Evolutionary conservation across 805 yeast species (phyloP).

Genomic region (Cyberlindnera subsufficiens): DNA sequence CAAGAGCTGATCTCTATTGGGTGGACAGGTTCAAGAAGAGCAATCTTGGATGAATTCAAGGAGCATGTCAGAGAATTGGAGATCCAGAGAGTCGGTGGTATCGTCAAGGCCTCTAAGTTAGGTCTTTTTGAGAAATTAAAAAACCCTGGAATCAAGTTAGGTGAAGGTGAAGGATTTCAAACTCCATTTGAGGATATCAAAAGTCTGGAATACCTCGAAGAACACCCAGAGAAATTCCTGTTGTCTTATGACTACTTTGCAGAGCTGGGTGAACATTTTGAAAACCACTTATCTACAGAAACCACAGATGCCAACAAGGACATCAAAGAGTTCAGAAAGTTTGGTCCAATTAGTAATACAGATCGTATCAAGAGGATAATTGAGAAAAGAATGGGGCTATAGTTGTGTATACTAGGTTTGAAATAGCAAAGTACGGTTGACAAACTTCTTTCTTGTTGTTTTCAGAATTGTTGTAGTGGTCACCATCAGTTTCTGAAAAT

Average conservation of each 20-base stretch:
- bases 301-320: conserved; percentile 32
- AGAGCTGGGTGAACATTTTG: conserved; percentile 43
- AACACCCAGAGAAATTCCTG: conserved; percentile 39
- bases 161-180: conserved; percentile 80
- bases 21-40: conserved; percentile 91
- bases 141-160: conserved; percentile 54
- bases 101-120: conserved; percentile 66
- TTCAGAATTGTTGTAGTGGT: no score
- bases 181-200: conserved; percentile 36
- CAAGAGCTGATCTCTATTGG: conserved; percentile 59
- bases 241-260: conserved; percentile 52
- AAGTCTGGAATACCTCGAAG: conserved; percentile 33
- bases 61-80: conserved; percentile 59
- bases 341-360: conserved; percentile 51
- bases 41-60: conserved; percentile 63
- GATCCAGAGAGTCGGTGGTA: conserved; percentile 65
- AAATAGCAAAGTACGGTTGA: not conserved
- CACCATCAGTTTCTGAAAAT: conserved; percentile 27
- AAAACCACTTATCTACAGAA: conserved; percentile 29
- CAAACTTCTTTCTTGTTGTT: no score
- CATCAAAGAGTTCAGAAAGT: conserved; percentile 61
- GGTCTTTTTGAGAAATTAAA: conserved; percentile 61
- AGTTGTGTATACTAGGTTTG: not conserved
- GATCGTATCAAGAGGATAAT: conserved; percentile 32
- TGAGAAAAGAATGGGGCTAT: conserved; percentile 11